phyloP scores from a whole-genome alignment of 345 rosid genomes.

The Aurinia saxatilis region DNA sequence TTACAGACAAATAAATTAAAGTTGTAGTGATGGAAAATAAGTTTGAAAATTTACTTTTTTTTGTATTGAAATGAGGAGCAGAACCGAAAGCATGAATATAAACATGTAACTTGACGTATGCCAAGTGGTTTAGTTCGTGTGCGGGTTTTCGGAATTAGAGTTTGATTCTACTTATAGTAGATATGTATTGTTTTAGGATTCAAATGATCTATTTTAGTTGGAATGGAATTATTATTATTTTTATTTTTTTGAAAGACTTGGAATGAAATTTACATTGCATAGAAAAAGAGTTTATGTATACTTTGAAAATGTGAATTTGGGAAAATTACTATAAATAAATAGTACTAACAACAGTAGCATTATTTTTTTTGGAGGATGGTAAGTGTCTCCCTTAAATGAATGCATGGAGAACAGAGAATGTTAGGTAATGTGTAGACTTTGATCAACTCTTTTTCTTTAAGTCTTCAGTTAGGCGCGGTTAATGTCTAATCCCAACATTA shows the following conservation, averaged over 20 bases:
- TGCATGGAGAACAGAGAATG: conserved; percentile 17
- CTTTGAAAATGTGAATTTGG: too few relatives aligned
- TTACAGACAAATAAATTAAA: background rate
- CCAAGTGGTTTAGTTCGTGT: too few relatives aligned
- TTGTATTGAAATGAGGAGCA: background rate
- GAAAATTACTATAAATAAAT: background rate
- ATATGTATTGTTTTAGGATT: too few relatives aligned
- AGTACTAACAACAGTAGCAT: background rate
- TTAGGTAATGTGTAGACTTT: conserved; percentile 12
- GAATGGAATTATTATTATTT: too few relatives aligned
- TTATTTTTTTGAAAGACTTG: too few relatives aligned
- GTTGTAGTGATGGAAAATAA: background rate
- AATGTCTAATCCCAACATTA: conserved; percentile 10
- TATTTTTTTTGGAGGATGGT: conserved; percentile 4
- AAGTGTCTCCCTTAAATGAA: background rate
- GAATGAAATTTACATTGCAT: too few relatives aligned
- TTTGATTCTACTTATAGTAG: too few relatives aligned
- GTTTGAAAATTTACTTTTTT: background rate
- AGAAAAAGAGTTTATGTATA: too few relatives aligned
- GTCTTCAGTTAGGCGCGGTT: conserved; percentile 16
- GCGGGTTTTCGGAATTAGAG: too few relatives aligned
- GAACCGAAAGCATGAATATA: background rate
- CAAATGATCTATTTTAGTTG: too few relatives aligned
- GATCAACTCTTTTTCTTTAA: background rate
- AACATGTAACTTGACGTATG: background rate